Conservation (phyloP, 768 basidiomycete species). For the Naganishia randhawae region DNA sequence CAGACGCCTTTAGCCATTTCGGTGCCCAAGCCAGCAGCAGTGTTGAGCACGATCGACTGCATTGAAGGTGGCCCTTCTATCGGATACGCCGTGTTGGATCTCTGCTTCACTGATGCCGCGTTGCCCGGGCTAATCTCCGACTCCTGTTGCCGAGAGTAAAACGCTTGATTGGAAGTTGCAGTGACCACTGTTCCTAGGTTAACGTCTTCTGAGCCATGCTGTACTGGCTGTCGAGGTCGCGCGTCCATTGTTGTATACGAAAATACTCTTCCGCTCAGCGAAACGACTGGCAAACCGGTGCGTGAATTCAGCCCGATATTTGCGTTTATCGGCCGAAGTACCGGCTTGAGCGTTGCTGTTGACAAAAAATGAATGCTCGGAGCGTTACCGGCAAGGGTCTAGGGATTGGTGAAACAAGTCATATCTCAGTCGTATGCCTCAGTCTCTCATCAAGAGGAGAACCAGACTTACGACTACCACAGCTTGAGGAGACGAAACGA, state of each 20-base stretch:
- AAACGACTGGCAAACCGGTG: constrained; percentile 26
- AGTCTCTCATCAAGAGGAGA: neutral
- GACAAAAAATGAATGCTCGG: constrained; percentile 16
- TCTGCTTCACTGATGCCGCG: neutral
- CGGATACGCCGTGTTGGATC: neutral
- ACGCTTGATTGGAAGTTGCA: constrained; percentile 10
- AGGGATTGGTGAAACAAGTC: neutral
- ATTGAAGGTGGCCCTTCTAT: constrained; percentile 16
- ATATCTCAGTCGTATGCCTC: neutral
- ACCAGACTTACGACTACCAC: neutral
- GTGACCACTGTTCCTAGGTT: constrained; percentile 23
- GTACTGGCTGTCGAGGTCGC: neutral
- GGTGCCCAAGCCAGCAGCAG: constrained; percentile 25
- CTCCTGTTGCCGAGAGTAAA: neutral
- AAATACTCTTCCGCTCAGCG: constrained; percentile 16
- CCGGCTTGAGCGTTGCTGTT: constrained; percentile 6
- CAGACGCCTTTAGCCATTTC: constrained; percentile 31
- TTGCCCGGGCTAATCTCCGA: neutral
- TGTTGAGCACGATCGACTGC: constrained; percentile 25
- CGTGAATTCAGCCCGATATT: constrained; percentile 23
- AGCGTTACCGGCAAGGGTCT: constrained; percentile 1
- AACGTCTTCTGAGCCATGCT: constrained; percentile 2
- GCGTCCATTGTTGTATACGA: constrained; percentile 20
- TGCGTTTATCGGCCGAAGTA: constrained; percentile 6
- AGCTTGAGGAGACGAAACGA: neutral